phyloP scores from a whole-genome alignment of 2,329 filamentous ascomycete genomes.

The Fusarium sp. region DNA sequence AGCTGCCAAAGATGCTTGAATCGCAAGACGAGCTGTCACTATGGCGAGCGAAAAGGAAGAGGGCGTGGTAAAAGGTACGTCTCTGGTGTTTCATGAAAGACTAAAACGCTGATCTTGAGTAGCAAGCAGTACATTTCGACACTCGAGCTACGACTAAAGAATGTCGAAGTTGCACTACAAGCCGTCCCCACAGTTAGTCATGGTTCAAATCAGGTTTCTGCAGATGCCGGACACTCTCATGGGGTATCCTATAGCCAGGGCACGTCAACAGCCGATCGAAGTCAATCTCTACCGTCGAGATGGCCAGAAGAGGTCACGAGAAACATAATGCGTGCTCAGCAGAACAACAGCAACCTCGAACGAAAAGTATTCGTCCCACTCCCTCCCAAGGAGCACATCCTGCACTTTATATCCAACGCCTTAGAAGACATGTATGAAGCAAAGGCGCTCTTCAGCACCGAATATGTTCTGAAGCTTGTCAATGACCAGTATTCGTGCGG shows the following conservation, averaged over 20 bases:
- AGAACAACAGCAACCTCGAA: neutral
- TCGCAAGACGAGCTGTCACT: neutral
- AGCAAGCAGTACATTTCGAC: neutral
- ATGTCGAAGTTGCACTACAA: neutral
- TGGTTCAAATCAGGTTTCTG: rapidly evolving
- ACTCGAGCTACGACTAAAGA: neutral
- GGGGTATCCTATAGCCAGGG: rapidly evolving
- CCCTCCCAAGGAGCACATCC: neutral
- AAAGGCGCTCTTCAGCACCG: neutral
- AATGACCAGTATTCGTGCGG: neutral
- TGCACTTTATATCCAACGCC: neutral
- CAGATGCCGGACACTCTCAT: rapidly evolving
- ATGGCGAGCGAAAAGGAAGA: neutral
- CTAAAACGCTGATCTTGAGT: rapidly evolving
- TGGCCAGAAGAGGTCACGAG: neutral
- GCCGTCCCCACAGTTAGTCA: rapidly evolving
- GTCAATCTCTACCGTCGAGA: neutral
- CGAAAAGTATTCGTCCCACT: neutral
- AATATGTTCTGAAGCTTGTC: neutral
- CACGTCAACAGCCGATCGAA: neutral
- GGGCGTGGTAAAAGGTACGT: neutral
- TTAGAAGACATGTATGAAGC: neutral
- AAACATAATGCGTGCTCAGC: neutral
- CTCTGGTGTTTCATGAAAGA: rapidly evolving
- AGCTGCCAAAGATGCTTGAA: neutral